Percentiles rank a stretch among this genome's conserved stretches.
These are phyloP conservation scores for Nakazawaea sp. DNA, from an alignment of 805 yeast species.

Conservation along the genomic window DNA sequence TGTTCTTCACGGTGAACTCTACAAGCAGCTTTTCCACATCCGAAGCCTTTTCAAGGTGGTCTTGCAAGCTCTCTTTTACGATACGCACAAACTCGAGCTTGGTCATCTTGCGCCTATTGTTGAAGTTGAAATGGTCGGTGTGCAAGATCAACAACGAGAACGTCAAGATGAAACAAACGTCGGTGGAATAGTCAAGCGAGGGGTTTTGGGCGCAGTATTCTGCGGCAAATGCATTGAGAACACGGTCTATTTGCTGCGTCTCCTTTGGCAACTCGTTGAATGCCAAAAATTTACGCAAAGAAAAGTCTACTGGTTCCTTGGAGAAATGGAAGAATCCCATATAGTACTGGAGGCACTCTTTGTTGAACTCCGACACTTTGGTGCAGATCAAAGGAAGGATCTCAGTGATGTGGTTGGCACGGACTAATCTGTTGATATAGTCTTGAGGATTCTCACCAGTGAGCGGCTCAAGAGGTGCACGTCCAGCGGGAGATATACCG, in stretches of 20 bases:
- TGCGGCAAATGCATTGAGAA: slow-evolving; percentile 49
- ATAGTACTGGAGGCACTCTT: slow-evolving; percentile 21
- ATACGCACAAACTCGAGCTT: slow-evolving; percentile 51
- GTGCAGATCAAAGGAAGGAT: slow-evolving; percentile 23
- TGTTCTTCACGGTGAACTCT: slow-evolving; percentile 17
- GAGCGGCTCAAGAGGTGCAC: slow-evolving; percentile 9
- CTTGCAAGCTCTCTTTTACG: slow-evolving; percentile 22
- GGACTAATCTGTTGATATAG: slow-evolving; percentile 24
- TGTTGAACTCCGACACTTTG: slow-evolving; percentile 21
- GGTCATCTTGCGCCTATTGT: slow-evolving; percentile 62
- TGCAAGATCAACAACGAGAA: slow-evolving; percentile 67
- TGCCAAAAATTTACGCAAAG: slow-evolving; percentile 54
- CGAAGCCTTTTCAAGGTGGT: slow-evolving; percentile 16
- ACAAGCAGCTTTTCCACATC: slow-evolving; percentile 21
- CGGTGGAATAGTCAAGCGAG: slow-evolving; percentile 28
- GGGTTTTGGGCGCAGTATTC: slow-evolving; percentile 41
- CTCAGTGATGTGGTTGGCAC: slow-evolving; percentile 18
- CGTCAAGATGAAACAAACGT: slow-evolving; percentile 54
- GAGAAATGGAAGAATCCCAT: slow-evolving; percentile 38
- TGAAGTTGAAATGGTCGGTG: slow-evolving; percentile 65
- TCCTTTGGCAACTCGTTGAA: slow-evolving; percentile 60
- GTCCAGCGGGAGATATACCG: slow-evolving; percentile 6
- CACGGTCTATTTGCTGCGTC: slow-evolving; percentile 70
- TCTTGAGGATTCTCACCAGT: slow-evolving; percentile 22
- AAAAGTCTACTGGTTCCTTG: slow-evolving; percentile 56